These are phyloP conservation scores for Penicillium sp. DNA, from an alignment of 2,329 filamentous ascomycete genomes.

Conservation along the genomic window DNA sequence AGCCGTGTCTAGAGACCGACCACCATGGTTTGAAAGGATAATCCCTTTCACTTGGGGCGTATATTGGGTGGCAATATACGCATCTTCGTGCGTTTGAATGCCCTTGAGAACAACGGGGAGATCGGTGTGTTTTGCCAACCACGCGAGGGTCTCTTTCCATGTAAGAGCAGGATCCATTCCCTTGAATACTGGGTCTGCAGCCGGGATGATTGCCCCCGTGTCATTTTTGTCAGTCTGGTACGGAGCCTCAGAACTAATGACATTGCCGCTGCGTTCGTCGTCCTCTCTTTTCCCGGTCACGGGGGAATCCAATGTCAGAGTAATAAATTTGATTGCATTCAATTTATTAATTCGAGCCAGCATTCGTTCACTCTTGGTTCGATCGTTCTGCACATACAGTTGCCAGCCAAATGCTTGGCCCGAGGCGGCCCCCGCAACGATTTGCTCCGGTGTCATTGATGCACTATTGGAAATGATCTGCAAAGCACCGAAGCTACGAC, in stretches of 20 bases:
- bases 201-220: slow-evolving; percentile 62
- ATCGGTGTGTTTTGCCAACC: slow-evolving; percentile 74
- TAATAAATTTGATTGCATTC: slow-evolving; percentile 71
- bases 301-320: slow-evolving; percentile 82
- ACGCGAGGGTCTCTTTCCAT: slow-evolving; percentile 72
- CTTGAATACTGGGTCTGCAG: slow-evolving; percentile 36
- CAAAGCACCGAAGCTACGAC: slow-evolving; percentile 68
- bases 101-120: slow-evolving; percentile 89
- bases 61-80: slow-evolving; percentile 64
- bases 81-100: slow-evolving; percentile 91
- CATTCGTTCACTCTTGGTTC: slow-evolving; percentile 74
- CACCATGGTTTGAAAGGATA: slow-evolving; percentile 87
- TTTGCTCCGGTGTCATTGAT: slow-evolving; percentile 82
- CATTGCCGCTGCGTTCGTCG: slow-evolving; percentile 60
- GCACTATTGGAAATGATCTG: slow-evolving; percentile 87
- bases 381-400: slow-evolving; percentile 83
- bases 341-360: slow-evolving; percentile 69
- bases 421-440: slow-evolving; percentile 61
- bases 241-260: slow-evolving; percentile 54
- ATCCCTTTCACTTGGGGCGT: slow-evolving; percentile 72
- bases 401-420: slow-evolving; percentile 88
- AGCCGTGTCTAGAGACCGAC: slow-evolving; percentile 77
- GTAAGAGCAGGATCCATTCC: slow-evolving; percentile 81
- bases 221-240: slow-evolving; percentile 49
- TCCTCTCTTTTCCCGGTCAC: slow-evolving; percentile 85